Evolutionary conservation across 768 basidiomycete genomes (phyloP).

Genomic region (Kwoniella bestiolae): DNA sequence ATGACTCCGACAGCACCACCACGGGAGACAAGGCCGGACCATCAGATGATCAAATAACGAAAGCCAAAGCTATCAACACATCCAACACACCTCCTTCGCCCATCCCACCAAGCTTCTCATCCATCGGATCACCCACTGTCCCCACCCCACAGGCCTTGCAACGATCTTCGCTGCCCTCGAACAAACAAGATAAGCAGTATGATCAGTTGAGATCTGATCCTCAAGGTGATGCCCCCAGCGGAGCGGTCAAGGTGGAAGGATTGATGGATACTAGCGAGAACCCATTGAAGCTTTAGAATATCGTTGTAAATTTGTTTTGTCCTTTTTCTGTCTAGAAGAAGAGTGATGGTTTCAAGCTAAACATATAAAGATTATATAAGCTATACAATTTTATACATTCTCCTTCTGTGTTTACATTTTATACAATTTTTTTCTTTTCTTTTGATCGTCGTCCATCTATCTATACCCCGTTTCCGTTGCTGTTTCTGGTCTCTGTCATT

Average conservation of each 20-base stretch:
- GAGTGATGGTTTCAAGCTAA: background rate
- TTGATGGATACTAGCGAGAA: conserved; percentile 53
- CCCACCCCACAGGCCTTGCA: conserved; percentile 43
- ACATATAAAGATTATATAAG: background rate
- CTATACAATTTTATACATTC: too few relatives aligned
- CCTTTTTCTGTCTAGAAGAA: too few relatives aligned
- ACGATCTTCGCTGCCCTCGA: conserved; percentile 8
- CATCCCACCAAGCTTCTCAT: conserved; percentile 38
- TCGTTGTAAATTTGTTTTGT: background rate
- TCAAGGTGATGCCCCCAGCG: conserved; percentile 41
- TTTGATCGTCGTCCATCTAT: too few relatives aligned
- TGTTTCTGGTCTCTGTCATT: background rate
- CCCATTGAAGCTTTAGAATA: conserved; percentile 45
- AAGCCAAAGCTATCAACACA: conserved; percentile 10
- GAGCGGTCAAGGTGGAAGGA: conserved; percentile 50
- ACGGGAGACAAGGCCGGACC: background rate
- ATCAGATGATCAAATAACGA: conserved; percentile 23
- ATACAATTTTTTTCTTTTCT: background rate
- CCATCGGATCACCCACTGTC: conserved; percentile 46
- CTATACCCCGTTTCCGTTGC: background rate
- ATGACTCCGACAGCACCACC: conserved; percentile 43
- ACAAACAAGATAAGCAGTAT: conserved; percentile 8
- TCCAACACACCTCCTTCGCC: conserved; percentile 20
- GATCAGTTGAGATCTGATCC: conserved; percentile 48
- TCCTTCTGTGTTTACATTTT: too few relatives aligned